phyloP scores from a whole-genome alignment of 768 basidiomycete species.

The Suillus subaureus region DNA sequence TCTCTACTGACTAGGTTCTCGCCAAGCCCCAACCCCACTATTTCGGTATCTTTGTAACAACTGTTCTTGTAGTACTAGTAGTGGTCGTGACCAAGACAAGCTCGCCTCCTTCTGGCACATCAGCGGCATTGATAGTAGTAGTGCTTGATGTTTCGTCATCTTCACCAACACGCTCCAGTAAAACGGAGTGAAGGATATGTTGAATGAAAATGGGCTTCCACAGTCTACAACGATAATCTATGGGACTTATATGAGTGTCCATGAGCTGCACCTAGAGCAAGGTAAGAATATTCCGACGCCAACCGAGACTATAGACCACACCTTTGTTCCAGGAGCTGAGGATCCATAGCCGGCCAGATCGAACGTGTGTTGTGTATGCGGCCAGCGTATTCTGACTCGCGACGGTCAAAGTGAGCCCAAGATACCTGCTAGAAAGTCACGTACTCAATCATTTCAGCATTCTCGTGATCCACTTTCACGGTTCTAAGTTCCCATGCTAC shows the following conservation, averaged over 20 bases:
- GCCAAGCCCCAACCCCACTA: background rate
- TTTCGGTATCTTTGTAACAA: background rate
- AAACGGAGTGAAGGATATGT: background rate
- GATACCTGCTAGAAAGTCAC: background rate
- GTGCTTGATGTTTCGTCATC: background rate
- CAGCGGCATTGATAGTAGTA: background rate
- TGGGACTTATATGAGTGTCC: background rate
- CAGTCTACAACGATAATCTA: background rate
- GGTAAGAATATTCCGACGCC: background rate
- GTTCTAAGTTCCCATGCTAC: slow-evolving; percentile 31
- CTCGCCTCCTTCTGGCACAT: slow-evolving; percentile 1
- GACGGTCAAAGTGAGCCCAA: background rate
- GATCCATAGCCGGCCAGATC: slow-evolving; percentile 27
- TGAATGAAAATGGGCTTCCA: background rate
- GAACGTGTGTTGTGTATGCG: slow-evolving; percentile 27
- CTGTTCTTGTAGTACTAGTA: background rate
- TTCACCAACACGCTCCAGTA: background rate
- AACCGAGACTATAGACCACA: background rate
- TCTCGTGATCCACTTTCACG: slow-evolving; percentile 28
- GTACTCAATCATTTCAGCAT: slow-evolving; percentile 30
- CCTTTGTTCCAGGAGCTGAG: slow-evolving; percentile 31
- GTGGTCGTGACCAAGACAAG: background rate
- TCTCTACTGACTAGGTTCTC: background rate
- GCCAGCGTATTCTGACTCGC: slow-evolving; percentile 30
- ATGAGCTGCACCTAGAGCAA: background rate